Evolutionary conservation across 306 rosid genomes (phyloP), one percentile per base, ranked within the genome.

Genomic region (Castanea mollissima): DNA sequence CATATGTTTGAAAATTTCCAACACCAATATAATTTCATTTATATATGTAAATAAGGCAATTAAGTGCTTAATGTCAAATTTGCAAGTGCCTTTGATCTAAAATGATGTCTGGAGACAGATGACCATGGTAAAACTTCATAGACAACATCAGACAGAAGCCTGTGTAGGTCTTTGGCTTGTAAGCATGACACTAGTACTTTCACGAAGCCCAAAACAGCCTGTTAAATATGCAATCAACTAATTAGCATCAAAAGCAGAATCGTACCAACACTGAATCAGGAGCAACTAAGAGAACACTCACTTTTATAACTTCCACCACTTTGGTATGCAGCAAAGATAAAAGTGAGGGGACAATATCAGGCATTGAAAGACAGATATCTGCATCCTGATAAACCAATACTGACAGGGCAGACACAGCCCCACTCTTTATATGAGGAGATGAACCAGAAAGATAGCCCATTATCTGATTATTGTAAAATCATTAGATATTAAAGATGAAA

Each of bases 141-240:
- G 80, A 89, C 83, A 73, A 91, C 75, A 79, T 89, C 91, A 21
- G 89, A 79, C 69, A 92, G 89, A 86, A 90, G 84, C 76, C 75
- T 82, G 76, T 85, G 98, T 83, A 95, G 87, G 63, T 83, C 85
- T 52, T 80, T 83, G 58, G 94, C 90, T 79, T 83, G 84, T 79
- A 92, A 80, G 82, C 87, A 83, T 79, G 96, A 95, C 51, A 90
- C 99, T 71, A 92, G 29, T 79, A 92, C 99, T 91, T 95, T 95
- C 81, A 92, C 89, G 79, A 95, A 92, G 57, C 98, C 99, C 89
- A 95, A 82, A 77, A 88, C 97, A 83, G 99, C 98, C 99, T 95
- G 90, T 84, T 68, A 70, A n/a, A 79, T 71, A 84, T 27, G 72
- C 8, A 76, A 69, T 55, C 52, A 88, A 82, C 76, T 72, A 73